These are phyloP conservation scores for Porcisia deanei DNA, from an alignment of 208 protist genomes.

Conservation along the genomic window DNA sequence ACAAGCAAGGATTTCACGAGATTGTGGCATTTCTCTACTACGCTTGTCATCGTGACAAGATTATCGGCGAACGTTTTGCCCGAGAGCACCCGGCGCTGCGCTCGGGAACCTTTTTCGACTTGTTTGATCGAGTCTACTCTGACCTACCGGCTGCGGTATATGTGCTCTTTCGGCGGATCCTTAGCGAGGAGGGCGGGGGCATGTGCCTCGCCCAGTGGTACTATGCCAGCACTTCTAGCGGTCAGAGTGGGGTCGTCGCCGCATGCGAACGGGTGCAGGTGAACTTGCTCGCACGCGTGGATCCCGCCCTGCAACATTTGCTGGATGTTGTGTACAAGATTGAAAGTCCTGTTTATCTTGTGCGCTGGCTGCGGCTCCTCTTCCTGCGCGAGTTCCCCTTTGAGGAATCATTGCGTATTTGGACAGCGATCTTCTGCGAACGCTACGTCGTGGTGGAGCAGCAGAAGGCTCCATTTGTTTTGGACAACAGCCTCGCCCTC, in stretches of 20 bases:
- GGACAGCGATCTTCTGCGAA: conserved; percentile 84
- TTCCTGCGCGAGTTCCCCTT: conserved; percentile 89
- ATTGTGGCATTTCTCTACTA: conserved; percentile 86
- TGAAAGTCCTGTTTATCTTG: conserved; percentile 74
- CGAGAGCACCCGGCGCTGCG: conserved; percentile 18
- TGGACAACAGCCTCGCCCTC: conserved; percentile 50
- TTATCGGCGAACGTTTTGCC: conserved; percentile 17
- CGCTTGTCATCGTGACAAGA: conserved; percentile 37
- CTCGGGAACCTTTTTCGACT: conserved; percentile 2
- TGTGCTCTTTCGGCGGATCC: conserved; percentile 52
- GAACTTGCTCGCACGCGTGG: conserved; percentile 50
- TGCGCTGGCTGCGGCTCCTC: conserved; percentile 89
- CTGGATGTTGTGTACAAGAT: conserved; percentile 75
- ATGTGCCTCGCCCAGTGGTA: conserved; percentile 55
- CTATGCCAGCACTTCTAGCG: conserved; percentile 24
- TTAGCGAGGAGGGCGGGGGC: conserved; percentile 29
- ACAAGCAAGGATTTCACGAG: conserved; percentile 93
- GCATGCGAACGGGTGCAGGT: conserved; percentile 58
- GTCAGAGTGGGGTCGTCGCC: conserved; percentile 38
- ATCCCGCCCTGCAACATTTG: conserved; percentile 54
- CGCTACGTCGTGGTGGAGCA: conserved; percentile 20
- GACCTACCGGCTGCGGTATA: conserved; percentile 34
- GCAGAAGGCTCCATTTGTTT: conserved; percentile 13
- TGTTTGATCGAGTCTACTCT: conserved; percentile 24
- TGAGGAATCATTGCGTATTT: conserved; percentile 56